Base-by-base conservation (phyloP, 306 rosid genomes). In the Pyrus communis region DNA sequence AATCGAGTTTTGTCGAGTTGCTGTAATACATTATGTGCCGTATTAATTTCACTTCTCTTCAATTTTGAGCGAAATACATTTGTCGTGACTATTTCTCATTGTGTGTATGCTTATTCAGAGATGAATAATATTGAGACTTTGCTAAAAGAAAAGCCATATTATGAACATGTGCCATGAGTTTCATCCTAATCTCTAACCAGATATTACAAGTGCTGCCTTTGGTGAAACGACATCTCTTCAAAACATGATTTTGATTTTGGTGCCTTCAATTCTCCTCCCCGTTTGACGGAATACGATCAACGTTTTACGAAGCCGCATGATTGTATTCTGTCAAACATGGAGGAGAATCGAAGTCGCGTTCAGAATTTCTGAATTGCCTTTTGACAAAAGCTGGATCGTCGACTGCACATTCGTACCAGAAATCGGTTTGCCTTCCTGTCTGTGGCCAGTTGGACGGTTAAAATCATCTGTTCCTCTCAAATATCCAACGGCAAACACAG, bases 371-470 rank as follows among this genome's bases (percentile, higher is more conserved):
- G 52, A 13, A n/a, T 22, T 9, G 22, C 64, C 7, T 9, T 13
- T n/a, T 35, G 14, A 35, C 35, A 17, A 22, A 72, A 33, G 23
- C 76, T 8, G 33, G 52, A 55, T 35, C 33, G 4, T 72, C 11
- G 12, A 31, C 4, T 1, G 19, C 45, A 54, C 61, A 25, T 12
- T 22, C 6, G 6, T 1, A 72, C 76, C 67, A 35, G 66, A 72
- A 72, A 6, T 21, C 6, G 52, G 75, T 59, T 79, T 76, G 77
- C 78, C 86, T 15, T 10, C 40, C 25, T 71, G 82, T 71, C 76
- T 78, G 82, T 82, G 78, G 57, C 77, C 59, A 71, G 51, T 73
- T 67, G 45, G 51, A 62, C 65, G 70, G 73, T 80, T 83, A 73
- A 62, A 11, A 75, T 75, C 73, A 21, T 28, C 42, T 7, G 21